Conservation (phyloP, 169 alveolate genomes). For the Plasmodium berghei region DNA sequence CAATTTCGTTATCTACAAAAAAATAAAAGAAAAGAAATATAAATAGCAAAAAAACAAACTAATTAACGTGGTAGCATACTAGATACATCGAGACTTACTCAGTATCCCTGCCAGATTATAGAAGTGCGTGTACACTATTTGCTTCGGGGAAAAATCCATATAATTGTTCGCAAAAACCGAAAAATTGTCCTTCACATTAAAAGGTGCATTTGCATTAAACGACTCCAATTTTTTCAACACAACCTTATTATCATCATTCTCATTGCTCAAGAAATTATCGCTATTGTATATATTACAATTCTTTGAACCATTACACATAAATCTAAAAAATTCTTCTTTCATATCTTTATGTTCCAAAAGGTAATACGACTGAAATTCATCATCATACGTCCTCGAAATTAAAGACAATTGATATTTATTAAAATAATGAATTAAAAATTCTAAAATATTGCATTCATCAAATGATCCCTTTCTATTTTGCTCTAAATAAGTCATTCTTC, state of each 20-base stretch:
- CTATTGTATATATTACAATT: conserved; percentile 40
- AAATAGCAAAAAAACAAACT: neutral
- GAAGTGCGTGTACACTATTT: conserved; percentile 29
- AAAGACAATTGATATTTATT: conserved; percentile 45
- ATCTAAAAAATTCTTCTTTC: conserved; percentile 34
- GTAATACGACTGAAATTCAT: conserved; percentile 2
- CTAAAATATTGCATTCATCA: conserved; percentile 52
- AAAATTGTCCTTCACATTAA: conserved; percentile 21
- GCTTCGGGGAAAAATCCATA: neutral
- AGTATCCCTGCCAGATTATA: conserved; percentile 33
- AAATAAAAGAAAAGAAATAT: conserved; percentile 5
- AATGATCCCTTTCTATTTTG: neutral
- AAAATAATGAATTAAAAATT: conserved; percentile 44
- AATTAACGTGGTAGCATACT: neutral
- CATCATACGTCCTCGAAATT: conserved; percentile 12
- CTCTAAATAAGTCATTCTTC: conserved; percentile 46
- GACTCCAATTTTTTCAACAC: no score
- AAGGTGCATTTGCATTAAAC: conserved; percentile 1
- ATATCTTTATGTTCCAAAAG: conserved; percentile 25
- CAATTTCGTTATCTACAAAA: conserved; percentile 35
- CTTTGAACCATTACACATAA: conserved; percentile 23
- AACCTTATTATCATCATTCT: neutral
- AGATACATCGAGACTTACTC: conserved; percentile 6
- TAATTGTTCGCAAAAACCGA: conserved; percentile 22
- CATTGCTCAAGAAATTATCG: neutral